Evolutionary conservation across 2,329 filamentous ascomycete species (phyloP), one percentile per base, ranked within the genome.

Genomic region (Pseudopithomyces chartarum): DNA sequence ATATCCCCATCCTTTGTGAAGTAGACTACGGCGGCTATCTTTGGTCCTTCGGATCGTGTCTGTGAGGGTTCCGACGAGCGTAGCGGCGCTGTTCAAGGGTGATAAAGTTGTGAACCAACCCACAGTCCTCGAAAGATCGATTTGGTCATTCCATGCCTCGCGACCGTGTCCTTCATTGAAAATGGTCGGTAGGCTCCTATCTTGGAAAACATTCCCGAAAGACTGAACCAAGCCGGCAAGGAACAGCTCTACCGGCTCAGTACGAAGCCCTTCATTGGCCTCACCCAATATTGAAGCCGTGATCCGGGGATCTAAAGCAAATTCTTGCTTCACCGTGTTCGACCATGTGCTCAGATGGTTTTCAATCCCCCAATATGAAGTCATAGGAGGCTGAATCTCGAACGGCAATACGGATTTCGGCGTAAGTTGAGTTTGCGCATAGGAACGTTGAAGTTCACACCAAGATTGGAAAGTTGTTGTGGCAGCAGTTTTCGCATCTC

Each of bases 141-240:
- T 77, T 2, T 72, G 71, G 0, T 71, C 47, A 48, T 79, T 74
- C 73, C 79, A 81, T 0, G 76, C 68, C 60, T 82, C 80, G 36
- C 80, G 69, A 11, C 80, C 80, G 48, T 82, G 80, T 0, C 80
- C 79, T 65, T 82, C 80, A 20, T 80, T 81, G 60, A 78, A 79
- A 40, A 82, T 76, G 0, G 76, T 73, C 2, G 80, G 75, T 1
- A 76, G 59, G 1, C 67, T 32, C n/a, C 80, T 70, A 46, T 80
- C 76, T 0, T 65, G 60, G 56, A 83, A 83, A 0, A 73, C 70
- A 17, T 71, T 68, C 2, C 71, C 73, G 63, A 82, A 82, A 0
- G 81, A 78, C 48, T 81, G 65, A 8, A 73, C 56, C 17, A 77
- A 52, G 7, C 68, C 68, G 1, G 73, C 69, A 2, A 76, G 62